Evolutionary conservation across 148 eudicot genomes (phyloP).

Genomic region (Rhododendron simsii): DNA sequence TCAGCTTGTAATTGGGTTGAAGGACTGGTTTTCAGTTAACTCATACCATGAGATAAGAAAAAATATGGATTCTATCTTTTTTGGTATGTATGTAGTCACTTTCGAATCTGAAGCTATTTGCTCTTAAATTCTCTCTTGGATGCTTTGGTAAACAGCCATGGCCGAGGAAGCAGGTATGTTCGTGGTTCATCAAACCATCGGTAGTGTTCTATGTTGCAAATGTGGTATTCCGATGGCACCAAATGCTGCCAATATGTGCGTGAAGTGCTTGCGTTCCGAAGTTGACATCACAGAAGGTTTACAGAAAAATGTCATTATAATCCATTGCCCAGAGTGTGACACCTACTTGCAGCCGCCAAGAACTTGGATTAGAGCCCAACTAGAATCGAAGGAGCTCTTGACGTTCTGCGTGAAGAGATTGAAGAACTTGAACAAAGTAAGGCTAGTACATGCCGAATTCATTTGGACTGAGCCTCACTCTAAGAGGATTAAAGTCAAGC

Average conservation of each 20-base stretch:
- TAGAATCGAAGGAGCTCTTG: conserved; percentile 66
- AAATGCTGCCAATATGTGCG: conserved; percentile 76
- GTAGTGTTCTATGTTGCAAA: conserved; percentile 66
- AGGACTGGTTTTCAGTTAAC: neutral
- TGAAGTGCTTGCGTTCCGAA: conserved; percentile 58
- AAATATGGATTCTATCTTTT: no score
- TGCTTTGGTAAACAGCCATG: conserved; percentile 26
- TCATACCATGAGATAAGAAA: no score
- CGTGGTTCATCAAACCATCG: conserved; percentile 43
- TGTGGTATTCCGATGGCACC: conserved; percentile 64
- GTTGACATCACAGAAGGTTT: conserved; percentile 71
- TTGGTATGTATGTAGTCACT: no score
- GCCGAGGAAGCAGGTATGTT: conserved; percentile 49
- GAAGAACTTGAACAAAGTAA: conserved; percentile 39
- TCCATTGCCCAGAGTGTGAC: conserved; percentile 58
- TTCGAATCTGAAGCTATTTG: no score
- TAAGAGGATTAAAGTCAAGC: conserved; percentile 47
- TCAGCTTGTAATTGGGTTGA: neutral
- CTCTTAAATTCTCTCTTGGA: neutral
- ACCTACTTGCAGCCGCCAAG: conserved; percentile 68
- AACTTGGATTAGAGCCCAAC: conserved; percentile 56
- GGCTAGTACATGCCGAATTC: conserved; percentile 45
- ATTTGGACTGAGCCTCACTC: conserved; percentile 46
- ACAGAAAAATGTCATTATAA: conserved; percentile 49
- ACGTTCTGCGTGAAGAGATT: conserved; percentile 61